These are phyloP conservation scores for Pelagomonas calceolata DNA, from an alignment of 108 stramenopile genomes.

Conservation along the genomic window DNA sequence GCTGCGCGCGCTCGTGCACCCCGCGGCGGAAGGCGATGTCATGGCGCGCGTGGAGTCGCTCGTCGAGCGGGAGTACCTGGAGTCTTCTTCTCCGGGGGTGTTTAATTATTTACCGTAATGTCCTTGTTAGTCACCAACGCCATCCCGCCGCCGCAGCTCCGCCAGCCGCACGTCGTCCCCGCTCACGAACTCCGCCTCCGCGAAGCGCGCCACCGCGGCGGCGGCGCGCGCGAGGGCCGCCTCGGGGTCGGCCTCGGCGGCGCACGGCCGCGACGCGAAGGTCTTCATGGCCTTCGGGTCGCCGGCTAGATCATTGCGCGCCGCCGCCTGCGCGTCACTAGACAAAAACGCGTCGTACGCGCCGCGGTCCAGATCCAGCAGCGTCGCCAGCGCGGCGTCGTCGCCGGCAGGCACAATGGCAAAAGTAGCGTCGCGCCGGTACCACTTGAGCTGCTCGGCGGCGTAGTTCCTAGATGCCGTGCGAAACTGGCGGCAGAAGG, in stretches of 20 bases:
- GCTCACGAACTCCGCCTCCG: too few species aligned
- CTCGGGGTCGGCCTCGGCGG: too few species aligned
- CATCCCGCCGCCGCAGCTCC: neutral
- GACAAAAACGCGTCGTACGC: neutral
- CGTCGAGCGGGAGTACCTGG: slow-evolving; percentile 96
- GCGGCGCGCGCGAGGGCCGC: too few species aligned
- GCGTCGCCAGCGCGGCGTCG: neutral
- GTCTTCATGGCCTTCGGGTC: neutral
- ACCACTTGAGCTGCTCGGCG: slow-evolving; percentile 90
- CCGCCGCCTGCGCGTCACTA: neutral
- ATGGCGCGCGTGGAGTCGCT: slow-evolving; percentile 93
- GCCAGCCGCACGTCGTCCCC: neutral
- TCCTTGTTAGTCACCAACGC: neutral
- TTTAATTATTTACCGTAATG: slow-evolving; percentile 90
- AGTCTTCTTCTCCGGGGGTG: slow-evolving; percentile 72
- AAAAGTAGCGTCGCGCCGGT: slow-evolving; percentile 63
- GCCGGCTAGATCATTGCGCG: neutral
- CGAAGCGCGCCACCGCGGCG: too few species aligned
- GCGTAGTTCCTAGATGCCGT: slow-evolving; percentile 82
- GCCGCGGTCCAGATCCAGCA: neutral
- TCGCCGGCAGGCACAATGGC: slow-evolving; percentile 57
- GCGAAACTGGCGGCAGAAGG: slow-evolving; percentile 61
- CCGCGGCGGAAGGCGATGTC: slow-evolving; percentile 65
- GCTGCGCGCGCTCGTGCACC: slow-evolving; percentile 79
- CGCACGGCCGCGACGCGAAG: too few species aligned